Conservation (phyloP, 495 filamentous ascomycete species). For the Alectoria sarmentosa region DNA sequence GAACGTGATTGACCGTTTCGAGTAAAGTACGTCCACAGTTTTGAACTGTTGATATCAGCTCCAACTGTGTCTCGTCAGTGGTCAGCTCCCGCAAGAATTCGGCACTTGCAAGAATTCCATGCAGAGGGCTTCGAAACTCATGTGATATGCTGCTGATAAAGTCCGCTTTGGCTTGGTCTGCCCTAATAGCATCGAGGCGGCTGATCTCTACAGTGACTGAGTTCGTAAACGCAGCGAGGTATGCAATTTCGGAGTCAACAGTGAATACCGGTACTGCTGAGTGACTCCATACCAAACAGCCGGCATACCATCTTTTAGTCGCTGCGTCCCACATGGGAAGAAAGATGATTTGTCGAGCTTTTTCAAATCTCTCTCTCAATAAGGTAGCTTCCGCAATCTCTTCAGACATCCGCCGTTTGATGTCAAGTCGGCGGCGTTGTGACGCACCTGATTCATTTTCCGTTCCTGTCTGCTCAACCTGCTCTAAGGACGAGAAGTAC, state of each 20-base stretch:
- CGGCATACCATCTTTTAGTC: background rate
- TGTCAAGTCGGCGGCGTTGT: background rate
- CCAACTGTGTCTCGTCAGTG: background rate
- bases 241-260: background rate
- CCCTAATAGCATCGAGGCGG: slow-evolving; percentile 50
- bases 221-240: background rate
- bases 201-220: slow-evolving; percentile 24
- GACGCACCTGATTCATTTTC: background rate
- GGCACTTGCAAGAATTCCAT: background rate
- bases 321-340: background rate
- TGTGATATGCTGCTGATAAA: background rate
- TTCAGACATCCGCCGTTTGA: background rate
- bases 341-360: background rate
- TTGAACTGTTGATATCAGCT: background rate
- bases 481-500: background rate
- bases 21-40: background rate
- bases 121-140: background rate
- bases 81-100: background rate
- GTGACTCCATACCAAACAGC: background rate
- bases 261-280: background rate
- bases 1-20: background rate
- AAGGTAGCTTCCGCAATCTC: background rate
- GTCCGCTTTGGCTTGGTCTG: slow-evolving; percentile 54
- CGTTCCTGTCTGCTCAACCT: background rate
- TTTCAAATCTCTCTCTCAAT: background rate